Base-by-base conservation (phyloP, 495 filamentous ascomycete genomes). In the Podospora australis region DNA sequence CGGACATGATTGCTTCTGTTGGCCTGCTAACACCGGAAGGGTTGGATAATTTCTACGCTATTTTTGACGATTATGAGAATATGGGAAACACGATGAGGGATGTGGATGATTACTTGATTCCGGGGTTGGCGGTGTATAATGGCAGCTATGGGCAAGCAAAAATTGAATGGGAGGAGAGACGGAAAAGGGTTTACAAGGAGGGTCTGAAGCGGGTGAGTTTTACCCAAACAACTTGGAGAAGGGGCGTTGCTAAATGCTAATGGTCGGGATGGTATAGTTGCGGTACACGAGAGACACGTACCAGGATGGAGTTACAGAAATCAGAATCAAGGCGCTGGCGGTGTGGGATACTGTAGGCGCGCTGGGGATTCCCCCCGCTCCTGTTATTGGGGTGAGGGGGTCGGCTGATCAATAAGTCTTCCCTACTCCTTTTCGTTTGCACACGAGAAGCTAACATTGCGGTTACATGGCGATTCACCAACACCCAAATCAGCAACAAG, bases 21-120 rank as follows among this genome's bases (percentile, higher is more conserved):
- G 82, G 83, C 2, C 62, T 87, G 28, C 65, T 87, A 14, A 84
- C 77, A 0, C 71, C 74, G 28, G 70, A 74, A 20, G 83, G 80
- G 2, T 68, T 84, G 50, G 75, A 80, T 39, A 59, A 65, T 24
- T 75, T 86, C 51, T 74, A 73, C 28, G 70, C 75, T 23, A 77
- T 86, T 30, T 84, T 79, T 60, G 67, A 71, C 35, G 80, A 84
- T 58, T 67, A 63, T 34, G 60, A 63, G 49, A 55, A 67, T 48
- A 63, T 67, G 25, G 64, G 59, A 10, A 41, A 57, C 2, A 35
- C 29, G 1, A 16, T 21, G 11, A 56, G 62, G 0, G 24, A 46
- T n/a, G 14, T 21, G 1, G 56, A 59, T 32, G 52, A 62, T 6
- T 65, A 44, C 29, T 20, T 65, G 2, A 11, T 60, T 2, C 28